A percentile compares a stretch with the other conserved stretches of the same genome.
Conservation (phyloP, 2,329 filamentous ascomycete species). For the Westerdykella sp. region DNA sequence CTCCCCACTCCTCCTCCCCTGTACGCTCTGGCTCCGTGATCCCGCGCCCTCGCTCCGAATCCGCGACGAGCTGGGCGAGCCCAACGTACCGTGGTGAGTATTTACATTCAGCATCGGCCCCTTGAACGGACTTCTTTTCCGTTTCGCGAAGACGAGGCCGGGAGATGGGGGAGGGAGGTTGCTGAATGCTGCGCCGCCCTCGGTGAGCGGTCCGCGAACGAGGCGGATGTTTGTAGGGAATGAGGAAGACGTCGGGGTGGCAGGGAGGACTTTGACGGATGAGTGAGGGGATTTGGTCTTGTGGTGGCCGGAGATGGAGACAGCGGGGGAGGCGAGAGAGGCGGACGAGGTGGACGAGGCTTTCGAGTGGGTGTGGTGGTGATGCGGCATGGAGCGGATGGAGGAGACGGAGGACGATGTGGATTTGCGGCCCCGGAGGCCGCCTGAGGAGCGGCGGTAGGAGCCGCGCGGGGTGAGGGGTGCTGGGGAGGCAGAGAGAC, state of each 20-base stretch:
- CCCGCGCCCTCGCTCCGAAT: conserved; percentile 22
- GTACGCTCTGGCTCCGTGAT: conserved; percentile 50
- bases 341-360: conserved; percentile 84
- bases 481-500: conserved; percentile 77
- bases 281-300: conserved; percentile 70
- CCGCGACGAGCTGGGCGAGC: conserved; percentile 5
- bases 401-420: conserved; percentile 94
- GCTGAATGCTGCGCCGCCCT: conserved; percentile 42
- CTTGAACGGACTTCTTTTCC: conserved; percentile 77
- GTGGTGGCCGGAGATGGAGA: conserved; percentile 43
- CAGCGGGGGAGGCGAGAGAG: conserved; percentile 50
- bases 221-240: conserved; percentile 86
- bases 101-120: conserved; percentile 59
- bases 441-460: conserved; percentile 73
- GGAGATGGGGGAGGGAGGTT: conserved; percentile 53
- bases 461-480: conserved; percentile 84
- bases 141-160: conserved; percentile 70
- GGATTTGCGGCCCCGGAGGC: conserved; percentile 85
- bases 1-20: conserved; percentile 65
- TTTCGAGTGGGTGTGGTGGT: conserved; percentile 86
- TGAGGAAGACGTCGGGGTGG: conserved; percentile 64
- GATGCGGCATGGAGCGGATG: conserved; percentile 69
- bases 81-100: conserved; percentile 16
- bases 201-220: conserved; percentile 55
- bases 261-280: conserved; percentile 87